A percentile compares a stretch with the other conserved stretches of the same genome.
Evolutionary conservation across 441 rosid species (phyloP).

Genomic region (Populus trichocarpa): DNA sequence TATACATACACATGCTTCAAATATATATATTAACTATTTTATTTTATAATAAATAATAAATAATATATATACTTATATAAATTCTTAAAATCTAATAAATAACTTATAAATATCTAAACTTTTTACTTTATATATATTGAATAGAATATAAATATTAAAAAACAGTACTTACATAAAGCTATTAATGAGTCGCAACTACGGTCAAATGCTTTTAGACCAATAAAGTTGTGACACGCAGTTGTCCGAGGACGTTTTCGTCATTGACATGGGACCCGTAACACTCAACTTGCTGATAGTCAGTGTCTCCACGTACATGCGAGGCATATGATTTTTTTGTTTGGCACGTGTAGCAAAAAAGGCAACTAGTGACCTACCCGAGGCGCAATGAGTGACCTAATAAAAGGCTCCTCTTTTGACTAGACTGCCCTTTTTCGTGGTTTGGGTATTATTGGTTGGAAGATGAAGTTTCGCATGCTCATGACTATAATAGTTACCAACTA

Average conservation of each 20-base stretch:
- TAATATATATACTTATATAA: too few relatives aligned
- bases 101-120: too few relatives aligned
- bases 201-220: background rate
- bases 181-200: background rate
- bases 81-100: too few relatives aligned
- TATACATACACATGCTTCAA: too few relatives aligned
- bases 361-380: constrained; percentile 1
- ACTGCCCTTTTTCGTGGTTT: background rate
- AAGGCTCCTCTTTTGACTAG: background rate
- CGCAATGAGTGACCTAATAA: constrained; percentile 18
- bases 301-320: background rate
- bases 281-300: background rate
- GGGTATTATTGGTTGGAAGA: background rate
- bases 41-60: too few relatives aligned
- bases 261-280: background rate
- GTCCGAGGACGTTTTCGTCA: background rate
- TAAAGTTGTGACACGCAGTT: background rate
- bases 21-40: too few relatives aligned
- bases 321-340: background rate
- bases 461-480: too few relatives aligned
- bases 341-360: background rate
- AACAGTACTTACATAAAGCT: background rate
- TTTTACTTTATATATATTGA: too few relatives aligned
- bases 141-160: too few relatives aligned
- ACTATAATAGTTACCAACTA: too few relatives aligned